A percentile compares a stretch with the other conserved stretches of the same genome.
phyloP scores from a whole-genome alignment of 1,284 basidiomycete genomes.

The Flammula alnicola region DNA sequence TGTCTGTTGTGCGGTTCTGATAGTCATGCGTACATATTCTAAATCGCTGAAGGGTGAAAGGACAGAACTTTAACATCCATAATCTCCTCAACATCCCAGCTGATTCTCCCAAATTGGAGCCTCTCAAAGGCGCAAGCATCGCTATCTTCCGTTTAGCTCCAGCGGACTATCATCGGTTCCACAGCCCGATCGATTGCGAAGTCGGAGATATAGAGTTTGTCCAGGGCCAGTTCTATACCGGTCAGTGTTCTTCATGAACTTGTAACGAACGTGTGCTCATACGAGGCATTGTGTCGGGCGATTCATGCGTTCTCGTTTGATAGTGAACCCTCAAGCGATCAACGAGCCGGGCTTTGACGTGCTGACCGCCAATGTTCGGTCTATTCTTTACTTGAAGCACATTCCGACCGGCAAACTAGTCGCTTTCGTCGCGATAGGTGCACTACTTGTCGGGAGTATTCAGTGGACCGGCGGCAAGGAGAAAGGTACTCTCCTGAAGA shows the following conservation, averaged over 20 bases:
- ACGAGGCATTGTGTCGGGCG: neutral
- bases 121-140: conserved; percentile 54
- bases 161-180: conserved; percentile 87
- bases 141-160: conserved; percentile 81
- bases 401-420: conserved; percentile 47
- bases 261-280: neutral
- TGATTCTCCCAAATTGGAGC: conserved; percentile 42
- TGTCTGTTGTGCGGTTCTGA: neutral
- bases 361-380: conserved; percentile 73
- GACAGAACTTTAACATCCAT: conserved; percentile 71
- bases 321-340: conserved; percentile 83
- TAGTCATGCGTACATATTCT: neutral
- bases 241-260: conserved; percentile 31
- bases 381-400: conserved; percentile 58
- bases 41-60: conserved; percentile 66
- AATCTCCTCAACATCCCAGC: conserved; percentile 54
- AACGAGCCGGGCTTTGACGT: conserved; percentile 75
- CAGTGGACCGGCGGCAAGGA: conserved; percentile 49
- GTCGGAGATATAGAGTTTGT: conserved; percentile 55
- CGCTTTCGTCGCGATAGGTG: conserved; percentile 67
- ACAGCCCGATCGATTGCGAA: conserved; percentile 72
- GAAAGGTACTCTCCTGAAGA: conserved; percentile 41
- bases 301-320: conserved; percentile 9
- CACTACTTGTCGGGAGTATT: conserved; percentile 64
- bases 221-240: conserved; percentile 63